Evolutionary conservation across 768 basidiomycete genomes (phyloP), one percentile per base, ranked within the genome.

Genomic region (Hypholoma fasciculare): DNA sequence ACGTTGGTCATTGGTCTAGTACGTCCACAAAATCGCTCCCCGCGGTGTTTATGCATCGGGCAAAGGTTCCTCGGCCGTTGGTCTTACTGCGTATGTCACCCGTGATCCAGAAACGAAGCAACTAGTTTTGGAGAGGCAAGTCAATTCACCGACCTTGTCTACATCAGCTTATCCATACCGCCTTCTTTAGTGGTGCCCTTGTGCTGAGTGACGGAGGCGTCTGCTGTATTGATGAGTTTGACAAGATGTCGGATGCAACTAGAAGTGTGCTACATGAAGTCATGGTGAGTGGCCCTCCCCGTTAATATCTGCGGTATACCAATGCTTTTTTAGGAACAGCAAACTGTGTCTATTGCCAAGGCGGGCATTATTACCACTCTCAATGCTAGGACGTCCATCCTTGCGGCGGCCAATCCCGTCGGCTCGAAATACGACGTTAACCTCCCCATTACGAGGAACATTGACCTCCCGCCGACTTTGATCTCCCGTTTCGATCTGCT

Each of bases 201-300:
- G 96, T 97, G 1, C 74, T 98, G 59, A 93, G 91, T 69, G 96
- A 98, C 63, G 96, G 96, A 1, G 96, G 96, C 70, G 94, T 98
- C 4, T 98, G 95, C 70, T 98, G 96, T 69, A 98, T 98, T 63
- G 96, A 98, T 65, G 96, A 98, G 73, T 98, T 99, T 65, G 97
- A 99, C 76, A 99, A 99, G 74, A 99, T 99, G 97, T 95, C 96
- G 37, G 90, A 98, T 60, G 86, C 92, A 4, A 98, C 97, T 44
- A 88, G 97, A 48, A 98, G 97, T 69, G 96, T 98, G 8, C 84
- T 99, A 46, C 97, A 99, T 73, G 96, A 98, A 85, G 96, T 97
- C 14, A 98, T 98, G 96, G 92, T 93, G 62, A 52, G 59, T 55
- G 13, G 36, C 13, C 27, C 16, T 17, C 26, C 37, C 20, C 8